Conservation (phyloP, 306 rosid genomes). For the Cucumis cinereus region DNA sequence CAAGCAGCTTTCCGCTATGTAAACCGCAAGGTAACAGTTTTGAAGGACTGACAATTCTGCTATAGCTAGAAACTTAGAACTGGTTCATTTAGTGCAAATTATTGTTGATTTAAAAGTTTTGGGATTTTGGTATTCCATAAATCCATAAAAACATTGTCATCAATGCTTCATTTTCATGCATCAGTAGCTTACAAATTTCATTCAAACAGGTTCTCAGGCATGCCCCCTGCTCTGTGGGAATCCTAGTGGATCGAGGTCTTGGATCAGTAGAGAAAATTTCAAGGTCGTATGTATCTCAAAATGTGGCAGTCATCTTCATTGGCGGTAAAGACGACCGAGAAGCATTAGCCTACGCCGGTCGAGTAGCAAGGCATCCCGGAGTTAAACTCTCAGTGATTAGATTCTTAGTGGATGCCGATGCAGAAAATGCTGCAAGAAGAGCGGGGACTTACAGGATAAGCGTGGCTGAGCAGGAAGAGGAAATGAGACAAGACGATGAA, state of each 20-base stretch:
- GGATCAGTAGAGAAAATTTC: constrained; percentile 48
- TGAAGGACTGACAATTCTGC: background rate
- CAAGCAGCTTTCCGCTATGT: constrained; percentile 63
- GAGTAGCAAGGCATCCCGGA: constrained; percentile 61
- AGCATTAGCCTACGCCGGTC: constrained; percentile 59
- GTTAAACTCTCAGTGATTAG: constrained; percentile 69
- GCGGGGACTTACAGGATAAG: constrained; percentile 31
- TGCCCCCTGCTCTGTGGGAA: constrained; percentile 84
- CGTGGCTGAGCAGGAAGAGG: constrained; percentile 48
- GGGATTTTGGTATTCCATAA: background rate
- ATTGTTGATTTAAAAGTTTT: background rate
- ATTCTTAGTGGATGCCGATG: constrained; percentile 41
- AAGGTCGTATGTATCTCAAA: constrained; percentile 19
- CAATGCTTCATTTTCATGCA: background rate
- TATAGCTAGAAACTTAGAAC: background rate
- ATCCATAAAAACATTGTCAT: background rate
- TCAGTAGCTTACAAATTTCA: background rate
- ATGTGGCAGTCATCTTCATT: constrained; percentile 68
- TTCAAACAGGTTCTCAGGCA: constrained; percentile 47
- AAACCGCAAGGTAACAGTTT: constrained; percentile 59
- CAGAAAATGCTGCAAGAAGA: constrained; percentile 32
- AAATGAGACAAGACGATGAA: constrained; percentile 58
- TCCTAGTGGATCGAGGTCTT: constrained; percentile 88
- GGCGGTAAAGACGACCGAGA: constrained; percentile 91
- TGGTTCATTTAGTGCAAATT: background rate